These are phyloP conservation scores for Aspergillus felis DNA, from an alignment of 2,329 filamentous ascomycete genomes.

Conservation along the genomic window DNA sequence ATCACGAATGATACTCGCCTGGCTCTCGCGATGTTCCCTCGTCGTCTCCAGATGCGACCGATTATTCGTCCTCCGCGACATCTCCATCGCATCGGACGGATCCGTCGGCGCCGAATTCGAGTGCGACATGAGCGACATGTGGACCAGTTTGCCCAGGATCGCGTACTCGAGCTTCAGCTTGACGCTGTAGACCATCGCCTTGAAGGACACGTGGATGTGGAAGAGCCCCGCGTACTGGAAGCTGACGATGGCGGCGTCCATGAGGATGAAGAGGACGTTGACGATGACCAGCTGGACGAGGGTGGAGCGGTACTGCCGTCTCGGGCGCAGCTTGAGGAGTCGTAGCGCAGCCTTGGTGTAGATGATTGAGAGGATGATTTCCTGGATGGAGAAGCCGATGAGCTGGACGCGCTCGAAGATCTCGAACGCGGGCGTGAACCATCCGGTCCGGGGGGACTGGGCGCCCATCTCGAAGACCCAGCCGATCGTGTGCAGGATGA, in stretches of 20 bases:
- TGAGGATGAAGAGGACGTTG: slow-evolving; percentile 45
- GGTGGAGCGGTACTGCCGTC: slow-evolving; percentile 23
- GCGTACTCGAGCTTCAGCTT: slow-evolving; percentile 53
- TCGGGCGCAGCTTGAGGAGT: slow-evolving; percentile 22
- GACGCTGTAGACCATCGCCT: slow-evolving; percentile 30
- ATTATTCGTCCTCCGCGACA: background rate
- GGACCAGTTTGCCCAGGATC: slow-evolving; percentile 47
- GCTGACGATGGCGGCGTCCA: slow-evolving; percentile 43
- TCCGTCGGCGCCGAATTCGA: background rate
- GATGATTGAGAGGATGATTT: slow-evolving; percentile 43
- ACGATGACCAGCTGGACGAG: slow-evolving; percentile 54
- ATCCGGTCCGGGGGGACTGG: slow-evolving; percentile 12
- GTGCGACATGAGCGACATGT: slow-evolving; percentile 7
- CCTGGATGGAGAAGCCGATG: slow-evolving; percentile 40
- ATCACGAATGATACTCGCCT: background rate
- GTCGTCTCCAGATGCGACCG: background rate
- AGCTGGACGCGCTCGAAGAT: slow-evolving; percentile 38
- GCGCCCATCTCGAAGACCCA: slow-evolving; percentile 50
- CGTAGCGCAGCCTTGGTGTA: slow-evolving; percentile 52
- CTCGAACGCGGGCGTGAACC: slow-evolving; percentile 20
- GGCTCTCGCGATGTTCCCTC: background rate
- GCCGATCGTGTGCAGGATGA: slow-evolving; percentile 51
- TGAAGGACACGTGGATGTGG: slow-evolving; percentile 37
- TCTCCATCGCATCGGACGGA: background rate
- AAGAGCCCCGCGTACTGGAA: slow-evolving; percentile 39